Base-by-base conservation (phyloP, 371 early-diverging fungal genomes). In the Mortierella sp. region DNA sequence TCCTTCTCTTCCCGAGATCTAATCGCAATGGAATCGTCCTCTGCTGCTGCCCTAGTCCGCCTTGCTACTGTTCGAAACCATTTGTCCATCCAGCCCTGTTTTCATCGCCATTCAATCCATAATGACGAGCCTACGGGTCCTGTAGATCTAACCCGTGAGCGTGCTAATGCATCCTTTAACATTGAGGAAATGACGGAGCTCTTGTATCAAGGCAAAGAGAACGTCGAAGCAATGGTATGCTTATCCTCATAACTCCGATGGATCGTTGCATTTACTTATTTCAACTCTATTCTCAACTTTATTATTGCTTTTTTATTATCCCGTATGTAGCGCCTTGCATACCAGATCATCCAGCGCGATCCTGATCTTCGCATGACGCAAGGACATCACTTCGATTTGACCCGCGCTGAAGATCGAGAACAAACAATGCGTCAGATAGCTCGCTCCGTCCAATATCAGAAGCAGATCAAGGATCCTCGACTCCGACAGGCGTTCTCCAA, bases 351-450 rank as follows among this genome's bases (percentile, higher is more conserved):
- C 37, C 86, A 85, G 62, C 85, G 83, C 35, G 93, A 92, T 64
- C 90, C 93, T 19, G 83, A 86, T n/a, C 72, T 92, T 22, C 81
- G 86, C 7, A 83, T 86, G 61, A 67, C 85, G 1, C 85, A 84
- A 22, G 87, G 86, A 6, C 89, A 90, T 58, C 86, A 84, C 59
- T 86, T 88, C 53, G 92, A 92, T 66, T 64, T 91, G 70, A 83
- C 87, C 3, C 80, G 84, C 42, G 80, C 83, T 3, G 89, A 92
- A 66, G 82, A 86, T 70, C 87, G 92, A 64, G 91, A 89, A 78
- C 88, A 87, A 90, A 85, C 88, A 0, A 89, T 89, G 89, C 86
- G 88, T 8, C 91, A 91, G 71, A 86, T 90, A 23, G 82, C 84
- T 13, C 76, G 89, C 12, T 56, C 81, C 8, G 53, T 77, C 23